Evolutionary conservation across 2,329 filamentous ascomycete genomes (phyloP).

Genomic region (Mollisiaceae sp.): DNA sequence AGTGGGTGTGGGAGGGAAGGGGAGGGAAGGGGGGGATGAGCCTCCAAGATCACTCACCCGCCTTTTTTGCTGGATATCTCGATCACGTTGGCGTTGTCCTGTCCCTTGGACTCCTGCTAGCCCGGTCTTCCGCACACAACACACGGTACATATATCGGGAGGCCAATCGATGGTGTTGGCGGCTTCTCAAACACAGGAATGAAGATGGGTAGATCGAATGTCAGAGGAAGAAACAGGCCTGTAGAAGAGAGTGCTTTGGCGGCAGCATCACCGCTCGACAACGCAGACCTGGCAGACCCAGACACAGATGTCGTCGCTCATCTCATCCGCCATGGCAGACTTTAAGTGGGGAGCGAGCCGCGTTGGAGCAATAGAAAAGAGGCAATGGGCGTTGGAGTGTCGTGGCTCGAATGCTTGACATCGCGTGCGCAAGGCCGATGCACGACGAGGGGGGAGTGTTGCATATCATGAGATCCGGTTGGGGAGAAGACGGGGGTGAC

Average conservation of each 20-base stretch:
- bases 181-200: neutral
- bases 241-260: conserved; percentile 1
- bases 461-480: conserved; percentile 29
- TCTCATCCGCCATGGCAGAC: conserved; percentile 8
- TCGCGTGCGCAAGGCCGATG: conserved; percentile 34
- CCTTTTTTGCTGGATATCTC: conserved; percentile 26
- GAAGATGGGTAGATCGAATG: neutral
- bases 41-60: conserved; percentile 28
- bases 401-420: conserved; percentile 44
- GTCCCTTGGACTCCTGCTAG: neutral
- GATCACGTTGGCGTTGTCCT: conserved; percentile 32
- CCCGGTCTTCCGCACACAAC: conserved; percentile 10
- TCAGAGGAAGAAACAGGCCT: neutral
- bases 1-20: conserved; percentile 17
- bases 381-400: conserved; percentile 31
- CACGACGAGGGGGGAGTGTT: conserved; percentile 23
- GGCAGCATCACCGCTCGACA: neutral
- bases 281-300: neutral
- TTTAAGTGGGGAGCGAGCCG: neutral
- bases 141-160: conserved; percentile 4
- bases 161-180: neutral
- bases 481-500: neutral
- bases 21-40: conserved; percentile 14
- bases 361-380: conserved; percentile 13
- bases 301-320: conserved; percentile 6